Evolutionary conservation across 192 early-diverging fungal species (phyloP), one percentile per base, ranked within the genome.

Genomic region (Mortierella claussenii): DNA sequence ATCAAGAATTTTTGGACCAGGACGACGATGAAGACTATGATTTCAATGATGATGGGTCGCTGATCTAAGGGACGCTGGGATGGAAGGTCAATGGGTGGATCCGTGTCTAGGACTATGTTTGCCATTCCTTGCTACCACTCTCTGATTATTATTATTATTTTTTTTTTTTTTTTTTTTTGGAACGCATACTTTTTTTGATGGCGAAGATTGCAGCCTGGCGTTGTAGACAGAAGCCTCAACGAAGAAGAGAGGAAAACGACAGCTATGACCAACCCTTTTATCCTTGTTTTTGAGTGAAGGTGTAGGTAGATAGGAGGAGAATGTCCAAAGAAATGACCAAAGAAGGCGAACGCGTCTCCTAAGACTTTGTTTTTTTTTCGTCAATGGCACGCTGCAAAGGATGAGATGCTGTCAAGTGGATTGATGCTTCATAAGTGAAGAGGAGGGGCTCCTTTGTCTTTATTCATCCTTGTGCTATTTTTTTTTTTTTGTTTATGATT

Each of bases 11-110:
- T 45, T 34, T 57, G 46, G 69, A 73, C 40, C 50, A 65, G 47
- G 62, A 42, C 2, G 54, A 50, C 20, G 46, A 50, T 31, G 55
- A 23, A n/a, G 48, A 43, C 15, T 55, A 68, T 0, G 67, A 69
- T 33, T 56, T 60, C 27, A 31, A 46, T 40, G 70, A 74, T 33
- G 69, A 73, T 1, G 57, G 50, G 12, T 60, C 67, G 13, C 60
- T 69, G 31, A 47, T 60, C n/a, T 69, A 53, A 58, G 9, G 17
- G 17, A n/a, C 3, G n/a, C n/a, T n/a, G n/a, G n/a, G n/a, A n/a
- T n/a, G n/a, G n/a, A n/a, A n/a, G n/a, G n/a, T n/a, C n/a, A n/a
- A n/a, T n/a, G n/a, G n/a, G n/a, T n/a, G n/a, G n/a, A n/a, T n/a
- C n/a, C n/a, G n/a, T n/a, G n/a, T n/a, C n/a, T n/a, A n/a, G n/a